Conservation (phyloP, 352 stramenopile species). For the Phytopythium cucurbitacearum region DNA sequence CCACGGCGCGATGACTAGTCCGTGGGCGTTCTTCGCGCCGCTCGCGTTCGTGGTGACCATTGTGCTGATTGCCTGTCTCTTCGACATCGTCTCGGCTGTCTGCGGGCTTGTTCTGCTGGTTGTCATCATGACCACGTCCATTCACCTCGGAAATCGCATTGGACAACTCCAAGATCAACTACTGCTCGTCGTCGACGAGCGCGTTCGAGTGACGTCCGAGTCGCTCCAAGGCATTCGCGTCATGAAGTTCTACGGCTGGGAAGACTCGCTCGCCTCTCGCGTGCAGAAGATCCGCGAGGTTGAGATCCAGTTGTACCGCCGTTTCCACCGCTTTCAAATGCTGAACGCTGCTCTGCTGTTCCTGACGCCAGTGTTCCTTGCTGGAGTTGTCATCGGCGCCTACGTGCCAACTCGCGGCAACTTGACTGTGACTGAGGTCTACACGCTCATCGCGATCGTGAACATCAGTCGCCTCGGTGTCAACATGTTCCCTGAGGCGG, state of each 20-base stretch:
- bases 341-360: constrained; percentile 51
- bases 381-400: constrained; percentile 32
- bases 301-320: constrained; percentile 36
- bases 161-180: constrained; percentile 7
- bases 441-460: constrained; percentile 26
- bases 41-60: constrained; percentile 14
- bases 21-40: constrained; percentile 14
- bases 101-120: constrained; percentile 7
- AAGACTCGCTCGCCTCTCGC: constrained; percentile 32
- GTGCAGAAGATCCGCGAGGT: constrained; percentile 30
- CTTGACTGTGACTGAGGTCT: constrained; percentile 39
- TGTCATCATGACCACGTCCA: constrained; percentile 6
- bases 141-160: constrained; percentile 2
- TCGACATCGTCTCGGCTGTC: constrained; percentile 6
- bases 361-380: constrained; percentile 37
- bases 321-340: constrained; percentile 51
- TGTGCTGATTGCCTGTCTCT: constrained; percentile 17
- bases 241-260: constrained; percentile 88
- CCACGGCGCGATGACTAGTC: constrained; percentile 9
- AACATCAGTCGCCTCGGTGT: constrained; percentile 19
- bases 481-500: constrained; percentile 15
- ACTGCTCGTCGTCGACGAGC: constrained; percentile 32
- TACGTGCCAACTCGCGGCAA: constrained; percentile 31
- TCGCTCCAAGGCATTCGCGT: constrained; percentile 82
- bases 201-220: constrained; percentile 91